Base-by-base conservation (phyloP, 352 stramenopile species). In the Thraustotheca clavata region DNA sequence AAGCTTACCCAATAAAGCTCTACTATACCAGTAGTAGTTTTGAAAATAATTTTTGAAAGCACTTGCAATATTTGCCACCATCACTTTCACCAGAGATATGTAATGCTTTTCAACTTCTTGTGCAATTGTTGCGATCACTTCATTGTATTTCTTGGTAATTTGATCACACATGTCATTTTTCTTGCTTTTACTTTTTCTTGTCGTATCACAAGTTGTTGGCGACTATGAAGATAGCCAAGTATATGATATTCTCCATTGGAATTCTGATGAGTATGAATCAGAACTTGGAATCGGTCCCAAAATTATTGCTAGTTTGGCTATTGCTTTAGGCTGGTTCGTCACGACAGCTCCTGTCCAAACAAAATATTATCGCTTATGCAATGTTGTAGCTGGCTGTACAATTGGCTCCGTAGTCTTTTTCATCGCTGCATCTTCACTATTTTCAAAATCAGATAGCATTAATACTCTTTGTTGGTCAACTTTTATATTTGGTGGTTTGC, bases 381-480 rank as follows among this genome's bases (percentile, higher is more conserved):
- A 87, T n/a, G 79, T 90, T 39, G 72, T 77, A 49, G 84, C 76
- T 59, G 80, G 73, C 39, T 90, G 89, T 46, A 73, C 87, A 26
- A 49, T 86, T 3, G 83, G 83, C 12, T 77, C 77, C 3, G 71
- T 91, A 40, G 74, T 83, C 32, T 69, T 83, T 0, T 76, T 78
- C 2, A 70, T 77, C 1, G 63, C 87, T 20, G 67, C 71, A 8
- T 71, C 79, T 43, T 69, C 70, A 22, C 47, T 59, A 33, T 78
- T 79, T 60, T 60, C 57, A 33, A 62, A 38, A 11, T 46, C 62
- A 22, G 26, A 67, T 57, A 78, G 67, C 68, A 77, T 82, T 52
- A 71, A 57, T 5, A 74, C 71, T 6, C 73, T 70, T 14, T 81
- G 73, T n/a, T 83, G 75, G 74, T 69, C 81, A 40, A 71, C 67